Evolutionary conservation across 2,329 filamentous ascomycete genomes (phyloP).

Genomic region (Arthrinium puccinioides): DNA sequence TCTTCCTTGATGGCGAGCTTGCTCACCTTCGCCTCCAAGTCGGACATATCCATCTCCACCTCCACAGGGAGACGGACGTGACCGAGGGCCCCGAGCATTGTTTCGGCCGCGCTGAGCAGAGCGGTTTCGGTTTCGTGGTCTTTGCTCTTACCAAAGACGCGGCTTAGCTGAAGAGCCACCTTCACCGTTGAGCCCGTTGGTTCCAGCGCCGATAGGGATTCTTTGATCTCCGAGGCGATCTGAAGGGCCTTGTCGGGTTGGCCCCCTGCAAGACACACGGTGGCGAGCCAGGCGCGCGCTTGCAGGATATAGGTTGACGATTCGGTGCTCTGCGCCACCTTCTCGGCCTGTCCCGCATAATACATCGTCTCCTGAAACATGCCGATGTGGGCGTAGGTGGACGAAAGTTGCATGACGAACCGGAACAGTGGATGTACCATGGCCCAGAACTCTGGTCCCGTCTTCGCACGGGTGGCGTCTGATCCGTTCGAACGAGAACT

Average conservation of each 20-base stretch:
- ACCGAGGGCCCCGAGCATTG: constrained; percentile 30
- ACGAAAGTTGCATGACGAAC: constrained; percentile 65
- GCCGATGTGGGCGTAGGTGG: constrained; percentile 75
- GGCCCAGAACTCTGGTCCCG: constrained; percentile 70
- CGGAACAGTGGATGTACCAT: constrained; percentile 68
- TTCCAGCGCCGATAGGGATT: constrained; percentile 39
- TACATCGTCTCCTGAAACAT: constrained; percentile 83
- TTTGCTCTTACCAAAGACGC: constrained; percentile 44
- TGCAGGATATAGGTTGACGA: constrained; percentile 52
- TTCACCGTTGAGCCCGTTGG: constrained; percentile 35
- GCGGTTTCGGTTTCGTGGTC: constrained; percentile 34
- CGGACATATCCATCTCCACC: constrained; percentile 9
- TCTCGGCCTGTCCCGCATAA: constrained; percentile 77
- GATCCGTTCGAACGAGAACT: constrained; percentile 17
- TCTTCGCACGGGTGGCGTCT: constrained; percentile 17
- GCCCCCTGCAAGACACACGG: constrained; percentile 49
- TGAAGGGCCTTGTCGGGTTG: constrained; percentile 50
- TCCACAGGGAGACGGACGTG: neutral
- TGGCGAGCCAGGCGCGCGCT: constrained; percentile 47
- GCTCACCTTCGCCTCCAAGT: constrained; percentile 29
- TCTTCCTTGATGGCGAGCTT: constrained; percentile 25
- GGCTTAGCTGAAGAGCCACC: constrained; percentile 48
- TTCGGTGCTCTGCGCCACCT: constrained; percentile 62
- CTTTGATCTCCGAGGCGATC: constrained; percentile 45
- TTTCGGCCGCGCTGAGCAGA: constrained; percentile 42